A percentile compares a stretch with the other conserved stretches of the same genome.
Conservation (phyloP, 1,284 basidiomycete species). For the Leccinum subrobustum region DNA sequence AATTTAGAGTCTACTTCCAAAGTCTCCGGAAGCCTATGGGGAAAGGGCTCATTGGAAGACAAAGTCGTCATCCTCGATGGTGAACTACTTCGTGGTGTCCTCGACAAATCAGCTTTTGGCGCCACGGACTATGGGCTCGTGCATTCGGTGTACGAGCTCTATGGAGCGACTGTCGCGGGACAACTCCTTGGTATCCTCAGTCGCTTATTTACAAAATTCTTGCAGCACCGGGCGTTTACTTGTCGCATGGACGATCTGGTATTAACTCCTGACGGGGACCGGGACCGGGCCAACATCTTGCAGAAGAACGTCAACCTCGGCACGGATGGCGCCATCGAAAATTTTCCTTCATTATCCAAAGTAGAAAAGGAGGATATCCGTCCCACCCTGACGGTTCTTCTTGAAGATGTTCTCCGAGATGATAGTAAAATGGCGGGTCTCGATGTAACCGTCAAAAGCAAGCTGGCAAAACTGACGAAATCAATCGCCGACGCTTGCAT, state of each 20-base stretch:
- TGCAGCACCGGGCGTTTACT: conserved; percentile 96
- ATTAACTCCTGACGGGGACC: conserved; percentile 81
- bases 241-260: conserved; percentile 97
- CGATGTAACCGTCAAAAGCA: conserved; percentile 89
- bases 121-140: conserved; percentile 96
- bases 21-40: conserved; percentile 86
- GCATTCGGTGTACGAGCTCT: conserved; percentile 99
- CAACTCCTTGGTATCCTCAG: conserved; percentile 91
- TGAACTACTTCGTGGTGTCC: conserved; percentile 87
- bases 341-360: conserved; percentile 72
- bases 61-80: conserved; percentile 91
- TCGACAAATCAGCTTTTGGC: conserved; percentile 98
- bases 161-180: conserved; percentile 88
- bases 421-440: conserved; percentile 98
- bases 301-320: conserved; percentile 73
- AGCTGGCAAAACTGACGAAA: conserved; percentile 82
- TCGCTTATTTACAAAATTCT: conserved; percentile 94
- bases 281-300: conserved; percentile 68
- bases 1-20: conserved; percentile 88
- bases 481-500: conserved; percentile 90
- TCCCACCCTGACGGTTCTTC: conserved; percentile 51
- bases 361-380: conserved; percentile 52
- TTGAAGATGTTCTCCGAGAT: conserved; percentile 95
- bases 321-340: conserved; percentile 86
- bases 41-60: conserved; percentile 76